A percentile compares a stretch with the other conserved stretches of the same genome.
Evolutionary conservation across 2,329 filamentous ascomycete genomes (phyloP).

Genomic region (Aspergillus transmontanensis): DNA sequence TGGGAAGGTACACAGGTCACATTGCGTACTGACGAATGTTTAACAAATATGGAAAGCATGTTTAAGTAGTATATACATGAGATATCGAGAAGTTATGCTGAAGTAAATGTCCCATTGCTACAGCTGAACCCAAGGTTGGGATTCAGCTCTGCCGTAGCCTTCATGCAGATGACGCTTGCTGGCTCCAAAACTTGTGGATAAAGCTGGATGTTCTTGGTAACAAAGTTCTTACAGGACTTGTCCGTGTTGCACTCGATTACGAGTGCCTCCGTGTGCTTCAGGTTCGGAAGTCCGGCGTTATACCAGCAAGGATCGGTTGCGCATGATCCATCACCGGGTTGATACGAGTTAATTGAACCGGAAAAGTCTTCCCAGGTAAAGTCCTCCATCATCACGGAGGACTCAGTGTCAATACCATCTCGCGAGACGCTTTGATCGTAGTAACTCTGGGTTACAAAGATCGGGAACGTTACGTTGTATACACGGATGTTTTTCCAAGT

Average conservation of each 20-base stretch:
- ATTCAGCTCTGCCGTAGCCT: slow-evolving; percentile 37
- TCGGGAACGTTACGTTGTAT: slow-evolving; percentile 50
- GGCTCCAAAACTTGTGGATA: slow-evolving; percentile 32
- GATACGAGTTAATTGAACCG: slow-evolving; percentile 46
- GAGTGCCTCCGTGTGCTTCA: slow-evolving; percentile 45
- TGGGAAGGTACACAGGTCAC: neutral
- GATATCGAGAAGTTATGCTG: slow-evolving; percentile 2
- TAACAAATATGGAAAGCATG: neutral
- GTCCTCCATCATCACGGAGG: slow-evolving; percentile 46
- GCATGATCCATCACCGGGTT: slow-evolving; percentile 49
- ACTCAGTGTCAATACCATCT: slow-evolving; percentile 37
- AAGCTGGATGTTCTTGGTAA: slow-evolving; percentile 35
- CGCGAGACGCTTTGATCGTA: slow-evolving; percentile 41
- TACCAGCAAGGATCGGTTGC: slow-evolving; percentile 50
- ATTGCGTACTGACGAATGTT: neutral
- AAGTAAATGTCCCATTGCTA: slow-evolving; percentile 36
- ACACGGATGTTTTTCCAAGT: slow-evolving; percentile 48
- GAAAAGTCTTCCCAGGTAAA: slow-evolving; percentile 47
- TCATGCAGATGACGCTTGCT: slow-evolving; percentile 39
- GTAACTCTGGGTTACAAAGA: slow-evolving; percentile 52
- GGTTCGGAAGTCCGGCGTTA: slow-evolving; percentile 39
- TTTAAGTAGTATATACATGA: neutral
- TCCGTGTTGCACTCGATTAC: slow-evolving; percentile 48
- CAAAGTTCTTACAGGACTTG: slow-evolving; percentile 41
- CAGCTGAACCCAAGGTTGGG: slow-evolving; percentile 39